phyloP scores from a whole-genome alignment of 2,329 filamentous ascomycete genomes.

The Neobulgaria alba region DNA sequence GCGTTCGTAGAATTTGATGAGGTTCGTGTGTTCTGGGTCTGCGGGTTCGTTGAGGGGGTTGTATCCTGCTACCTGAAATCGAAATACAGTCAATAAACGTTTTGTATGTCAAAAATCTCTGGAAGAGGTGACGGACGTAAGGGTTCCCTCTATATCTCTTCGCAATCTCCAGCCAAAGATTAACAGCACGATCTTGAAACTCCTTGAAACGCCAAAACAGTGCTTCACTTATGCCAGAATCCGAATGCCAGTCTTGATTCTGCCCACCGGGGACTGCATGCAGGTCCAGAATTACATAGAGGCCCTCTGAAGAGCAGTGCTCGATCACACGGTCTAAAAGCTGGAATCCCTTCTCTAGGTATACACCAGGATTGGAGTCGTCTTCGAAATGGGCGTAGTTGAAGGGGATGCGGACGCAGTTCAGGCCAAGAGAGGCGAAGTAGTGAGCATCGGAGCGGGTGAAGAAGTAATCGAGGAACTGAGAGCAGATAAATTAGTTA shows the following conservation, averaged over 20 bases:
- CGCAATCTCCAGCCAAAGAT: conserved; percentile 35
- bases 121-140: conserved; percentile 11
- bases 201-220: conserved; percentile 38
- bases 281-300: conserved; percentile 37
- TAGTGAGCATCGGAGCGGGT: conserved; percentile 47
- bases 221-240: conserved; percentile 31
- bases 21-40: conserved; percentile 26
- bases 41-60: conserved; percentile 27
- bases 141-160: conserved; percentile 34
- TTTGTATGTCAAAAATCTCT: neutral
- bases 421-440: conserved; percentile 44
- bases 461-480: conserved; percentile 40
- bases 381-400: conserved; percentile 50
- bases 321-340: conserved; percentile 39
- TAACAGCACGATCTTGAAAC: conserved; percentile 35
- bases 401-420: conserved; percentile 50
- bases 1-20: conserved; percentile 33
- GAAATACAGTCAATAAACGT: neutral
- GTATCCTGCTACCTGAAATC: conserved; percentile 22
- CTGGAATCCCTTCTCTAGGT: conserved; percentile 39
- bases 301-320: conserved; percentile 32
- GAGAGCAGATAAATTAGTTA: too few relatives aligned
- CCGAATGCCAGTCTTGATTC: conserved; percentile 40
- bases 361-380: conserved; percentile 38
- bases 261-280: conserved; percentile 38